phyloP scores from a whole-genome alignment of 495 filamentous ascomycete species.

The Neurospora intermedia region DNA sequence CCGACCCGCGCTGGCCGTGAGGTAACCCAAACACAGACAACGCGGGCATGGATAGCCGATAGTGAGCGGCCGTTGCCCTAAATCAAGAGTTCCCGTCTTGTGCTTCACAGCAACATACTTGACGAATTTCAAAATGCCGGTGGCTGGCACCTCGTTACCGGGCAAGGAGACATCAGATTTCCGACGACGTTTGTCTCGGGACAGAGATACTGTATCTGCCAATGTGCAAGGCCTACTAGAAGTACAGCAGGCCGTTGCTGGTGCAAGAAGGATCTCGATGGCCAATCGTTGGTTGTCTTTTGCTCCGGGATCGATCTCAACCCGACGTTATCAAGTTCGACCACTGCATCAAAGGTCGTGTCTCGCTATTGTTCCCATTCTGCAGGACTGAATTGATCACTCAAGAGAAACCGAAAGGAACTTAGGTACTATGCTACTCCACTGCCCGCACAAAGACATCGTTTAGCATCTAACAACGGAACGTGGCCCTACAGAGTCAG shows the following conservation, averaged over 20 bases:
- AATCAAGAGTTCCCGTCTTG: background rate
- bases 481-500: background rate
- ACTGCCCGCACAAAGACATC: background rate
- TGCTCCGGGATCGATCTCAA: background rate
- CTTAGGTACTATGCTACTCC: background rate
- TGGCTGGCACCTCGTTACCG: background rate
- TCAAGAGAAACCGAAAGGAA: background rate
- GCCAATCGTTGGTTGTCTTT: background rate
- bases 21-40: background rate
- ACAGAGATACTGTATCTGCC: background rate
- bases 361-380: background rate
- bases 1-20: no score
- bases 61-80: background rate
- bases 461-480: background rate
- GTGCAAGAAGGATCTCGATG: background rate
- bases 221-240: background rate
- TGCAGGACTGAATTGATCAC: background rate
- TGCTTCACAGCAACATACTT: background rate
- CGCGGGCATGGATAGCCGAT: background rate
- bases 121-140: background rate
- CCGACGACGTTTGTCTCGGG: background rate
- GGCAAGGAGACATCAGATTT: background rate
- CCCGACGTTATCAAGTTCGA: background rate
- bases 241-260: background rate
- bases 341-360: background rate